phyloP scores from a whole-genome alignment of 164 flowering plant genomes.

The Nymphaea thermarum region DNA sequence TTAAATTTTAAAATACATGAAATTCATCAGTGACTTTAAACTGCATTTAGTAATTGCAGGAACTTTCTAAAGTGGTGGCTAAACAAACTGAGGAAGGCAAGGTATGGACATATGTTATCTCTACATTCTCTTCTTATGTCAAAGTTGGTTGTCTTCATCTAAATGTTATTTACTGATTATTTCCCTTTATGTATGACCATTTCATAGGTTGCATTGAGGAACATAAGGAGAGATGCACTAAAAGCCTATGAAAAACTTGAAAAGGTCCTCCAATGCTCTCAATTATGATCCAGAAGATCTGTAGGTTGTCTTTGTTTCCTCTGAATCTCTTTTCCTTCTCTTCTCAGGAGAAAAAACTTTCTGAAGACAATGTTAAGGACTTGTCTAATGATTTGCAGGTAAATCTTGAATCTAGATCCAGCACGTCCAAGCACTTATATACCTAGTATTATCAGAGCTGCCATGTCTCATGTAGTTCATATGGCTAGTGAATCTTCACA shows the following conservation, averaged over 20 bases:
- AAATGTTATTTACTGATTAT: not conserved
- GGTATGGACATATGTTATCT: slow-evolving; percentile 27
- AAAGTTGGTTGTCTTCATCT: not conserved
- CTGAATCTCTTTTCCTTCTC: slow-evolving; percentile 1
- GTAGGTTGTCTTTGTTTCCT: not conserved
- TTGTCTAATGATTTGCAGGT: slow-evolving; percentile 91
- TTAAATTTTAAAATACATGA: too few species aligned
- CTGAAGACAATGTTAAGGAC: slow-evolving; percentile 93
- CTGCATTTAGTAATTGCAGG: slow-evolving; percentile 31
- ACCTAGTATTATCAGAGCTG: not conserved
- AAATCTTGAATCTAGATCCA: not conserved
- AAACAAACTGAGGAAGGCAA: slow-evolving; percentile 94
- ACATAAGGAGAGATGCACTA: slow-evolving; percentile 87
- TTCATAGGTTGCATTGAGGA: slow-evolving; percentile 75
- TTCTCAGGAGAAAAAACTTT: slow-evolving; percentile 85
- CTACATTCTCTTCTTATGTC: not conserved
- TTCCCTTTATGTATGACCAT: too few species aligned
- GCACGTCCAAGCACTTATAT: not conserved
- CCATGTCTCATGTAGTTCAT: not conserved
- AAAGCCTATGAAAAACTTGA: slow-evolving; percentile 91
- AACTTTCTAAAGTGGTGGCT: slow-evolving; percentile 65
- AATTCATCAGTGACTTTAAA: not conserved
- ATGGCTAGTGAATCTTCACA: too few species aligned
- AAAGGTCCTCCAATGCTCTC: slow-evolving; percentile 42
- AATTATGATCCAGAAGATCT: not conserved